Conservation (phyloP, 257 asterid genomes). For the Paraleonurus japonicus region DNA sequence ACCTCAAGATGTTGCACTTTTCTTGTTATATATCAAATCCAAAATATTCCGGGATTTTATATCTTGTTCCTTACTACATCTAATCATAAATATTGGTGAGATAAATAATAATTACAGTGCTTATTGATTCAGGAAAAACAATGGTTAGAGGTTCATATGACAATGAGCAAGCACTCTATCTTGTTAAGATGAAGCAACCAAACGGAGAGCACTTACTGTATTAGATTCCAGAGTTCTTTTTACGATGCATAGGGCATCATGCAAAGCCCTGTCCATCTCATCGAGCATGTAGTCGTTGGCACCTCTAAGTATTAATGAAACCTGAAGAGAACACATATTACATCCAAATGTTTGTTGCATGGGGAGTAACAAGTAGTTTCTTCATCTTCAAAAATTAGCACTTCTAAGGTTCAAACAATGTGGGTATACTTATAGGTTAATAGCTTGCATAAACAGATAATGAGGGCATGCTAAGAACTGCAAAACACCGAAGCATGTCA, state of each 20-base stretch:
- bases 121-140: not conserved
- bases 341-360: not conserved
- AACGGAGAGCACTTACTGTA: conserved; percentile 50
- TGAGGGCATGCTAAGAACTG: conserved; percentile 10
- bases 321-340: conserved; percentile 41
- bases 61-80: not conserved
- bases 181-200: not conserved
- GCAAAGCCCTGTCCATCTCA: conserved; percentile 98
- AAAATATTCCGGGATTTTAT: not conserved
- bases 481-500: not conserved
- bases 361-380: not conserved
- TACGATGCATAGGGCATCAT: conserved; percentile 87
- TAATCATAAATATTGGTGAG: conserved; percentile 10
- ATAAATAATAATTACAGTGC: not conserved
- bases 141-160: not conserved
- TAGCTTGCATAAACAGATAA: conserved; percentile 9
- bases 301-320: conserved; percentile 82
- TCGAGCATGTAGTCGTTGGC: conserved; percentile 96
- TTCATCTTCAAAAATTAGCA: not conserved
- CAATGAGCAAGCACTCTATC: not conserved
- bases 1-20: not conserved
- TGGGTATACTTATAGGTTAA: not conserved
- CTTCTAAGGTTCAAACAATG: not conserved
- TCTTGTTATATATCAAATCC: not conserved
- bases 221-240: conserved; percentile 90